Percentiles rank a stretch among this genome's conserved stretches.
Conservation (phyloP, 1,284 basidiomycete genomes). For the Irpex rosettiformis region DNA sequence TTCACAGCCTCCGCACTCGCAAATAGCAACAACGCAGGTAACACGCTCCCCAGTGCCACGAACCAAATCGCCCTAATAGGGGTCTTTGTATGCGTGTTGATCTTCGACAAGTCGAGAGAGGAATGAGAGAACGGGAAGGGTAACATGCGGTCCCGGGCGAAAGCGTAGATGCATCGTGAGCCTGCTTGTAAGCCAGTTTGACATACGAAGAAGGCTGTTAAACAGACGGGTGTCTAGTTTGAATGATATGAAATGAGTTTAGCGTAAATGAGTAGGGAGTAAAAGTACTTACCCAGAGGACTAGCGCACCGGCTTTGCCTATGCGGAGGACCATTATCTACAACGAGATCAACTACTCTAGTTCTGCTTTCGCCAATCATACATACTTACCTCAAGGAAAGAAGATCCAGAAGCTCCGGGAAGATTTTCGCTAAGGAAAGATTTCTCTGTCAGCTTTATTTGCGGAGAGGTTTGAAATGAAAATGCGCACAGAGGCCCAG, state of each 20-base stretch:
- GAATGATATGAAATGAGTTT: neutral
- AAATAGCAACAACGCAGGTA: constrained; percentile 76
- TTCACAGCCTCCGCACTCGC: constrained; percentile 42
- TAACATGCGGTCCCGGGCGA: constrained; percentile 81
- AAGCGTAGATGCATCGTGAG: constrained; percentile 86
- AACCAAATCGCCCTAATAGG: constrained; percentile 85
- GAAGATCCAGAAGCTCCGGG: constrained; percentile 67
- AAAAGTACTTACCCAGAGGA: constrained; percentile 60
- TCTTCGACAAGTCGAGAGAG: constrained; percentile 16
- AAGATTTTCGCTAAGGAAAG: constrained; percentile 45
- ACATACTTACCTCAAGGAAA: constrained; percentile 54
- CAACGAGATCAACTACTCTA: constrained; percentile 58
- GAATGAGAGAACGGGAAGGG: constrained; percentile 75
- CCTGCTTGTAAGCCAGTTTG: constrained; percentile 84
- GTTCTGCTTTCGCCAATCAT: neutral
- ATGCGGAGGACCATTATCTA: constrained; percentile 74
- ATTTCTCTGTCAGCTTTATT: neutral
- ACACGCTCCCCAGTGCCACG: constrained; percentile 62
- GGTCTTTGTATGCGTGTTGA: constrained; percentile 65
- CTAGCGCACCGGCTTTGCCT: constrained; percentile 68
- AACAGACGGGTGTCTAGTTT: constrained; percentile 62
- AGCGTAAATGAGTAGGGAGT: neutral
- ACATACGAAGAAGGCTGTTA: constrained; percentile 82
- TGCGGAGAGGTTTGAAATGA: neutral
- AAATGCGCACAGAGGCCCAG: constrained; percentile 56